Base-by-base conservation (phyloP, 768 basidiomycete species). In the Strobilomyces echinocephalus region DNA sequence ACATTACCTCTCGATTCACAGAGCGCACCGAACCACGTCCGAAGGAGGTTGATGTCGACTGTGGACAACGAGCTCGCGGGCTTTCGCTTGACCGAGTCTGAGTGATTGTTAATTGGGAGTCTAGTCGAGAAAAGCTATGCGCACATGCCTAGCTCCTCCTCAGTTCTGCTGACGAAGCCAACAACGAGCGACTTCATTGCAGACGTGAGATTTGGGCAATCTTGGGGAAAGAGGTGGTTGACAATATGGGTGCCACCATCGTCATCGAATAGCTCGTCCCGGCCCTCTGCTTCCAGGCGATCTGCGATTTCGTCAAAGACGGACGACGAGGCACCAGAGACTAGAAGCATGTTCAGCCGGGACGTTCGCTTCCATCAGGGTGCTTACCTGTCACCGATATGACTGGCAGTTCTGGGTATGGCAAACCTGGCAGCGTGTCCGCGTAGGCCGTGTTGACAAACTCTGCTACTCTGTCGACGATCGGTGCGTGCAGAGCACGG, bases 41-140 rank as follows among this genome's bases (percentile, higher is more conserved):
- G 69, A 9, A 91, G 76, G 21, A 80, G 65, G 46, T 72, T 72
- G 36, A 91, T 80, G 62, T 91, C 87, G 60, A 80, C 81, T 36
- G 67, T 75, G 4, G 84, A 82, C 30, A 87, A 65, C 0, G 84
- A 82, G 0, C 74, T 71, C 1, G 77, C 59, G 0, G 78, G 62
- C 54, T 76, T 80, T 26, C 78, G 76, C 55, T 77, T 81, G 11
- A 71, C 63, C 18, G 56, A 57, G 9, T 53, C 76, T 78, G 53
- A 38, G 33, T 39, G 51, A 43, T 46, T 51, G 42, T 50, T 3
- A 50, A 42, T 26, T 11, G 47, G 0, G 24, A 1, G 16, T 33
- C 46, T 24, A 14, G 41, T 28, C 35, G 21, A 28, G 21, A 57
- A 50, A 58, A 15, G 41, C 55, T 38, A 28, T 61, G 61, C 45